These are phyloP conservation scores for Saccharomycopsis selenospora DNA, from an alignment of 805 yeast species.

Conservation along the genomic window DNA sequence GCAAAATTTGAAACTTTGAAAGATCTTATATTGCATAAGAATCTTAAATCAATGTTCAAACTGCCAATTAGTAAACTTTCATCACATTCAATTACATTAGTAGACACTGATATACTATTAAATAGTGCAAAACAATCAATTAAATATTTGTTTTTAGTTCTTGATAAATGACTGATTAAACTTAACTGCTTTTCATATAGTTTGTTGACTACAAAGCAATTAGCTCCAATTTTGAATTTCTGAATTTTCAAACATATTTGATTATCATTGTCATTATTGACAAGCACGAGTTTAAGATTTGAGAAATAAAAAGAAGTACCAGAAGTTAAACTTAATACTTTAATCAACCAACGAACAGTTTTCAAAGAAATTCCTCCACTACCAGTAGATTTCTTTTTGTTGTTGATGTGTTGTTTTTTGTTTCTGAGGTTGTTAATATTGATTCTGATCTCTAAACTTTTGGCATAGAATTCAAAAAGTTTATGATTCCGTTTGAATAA, in stretches of 20 bases:
- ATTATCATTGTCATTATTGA: slow-evolving; percentile 3
- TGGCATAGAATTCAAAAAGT: slow-evolving; percentile 9
- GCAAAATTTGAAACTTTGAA: slow-evolving; percentile 1
- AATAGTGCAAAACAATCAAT: not conserved
- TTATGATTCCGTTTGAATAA: slow-evolving; percentile 6
- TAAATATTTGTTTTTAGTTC: not conserved
- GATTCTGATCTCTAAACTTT: slow-evolving; percentile 1
- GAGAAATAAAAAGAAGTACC: slow-evolving; percentile 22
- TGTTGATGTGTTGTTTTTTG: not conserved
- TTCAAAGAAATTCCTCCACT: not conserved
- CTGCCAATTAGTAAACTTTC: not conserved
- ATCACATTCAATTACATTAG: not conserved
- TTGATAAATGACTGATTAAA: not conserved
- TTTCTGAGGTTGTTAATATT: not conserved
- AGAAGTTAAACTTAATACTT: slow-evolving; percentile 23
- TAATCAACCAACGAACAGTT: slow-evolving; percentile 8
- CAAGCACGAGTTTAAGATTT: slow-evolving; percentile 13
- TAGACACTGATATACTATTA: not conserved
- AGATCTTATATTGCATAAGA: not conserved
- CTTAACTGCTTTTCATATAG: not conserved
- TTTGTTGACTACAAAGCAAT: not conserved
- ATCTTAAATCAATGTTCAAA: slow-evolving; percentile 1
- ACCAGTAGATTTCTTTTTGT: not conserved
- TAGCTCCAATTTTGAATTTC: slow-evolving; percentile 4
- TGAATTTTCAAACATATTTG: slow-evolving; percentile 1